phyloP scores from a whole-genome alignment of 2,329 filamentous ascomycete species.

The Penicillium frequentans region DNA sequence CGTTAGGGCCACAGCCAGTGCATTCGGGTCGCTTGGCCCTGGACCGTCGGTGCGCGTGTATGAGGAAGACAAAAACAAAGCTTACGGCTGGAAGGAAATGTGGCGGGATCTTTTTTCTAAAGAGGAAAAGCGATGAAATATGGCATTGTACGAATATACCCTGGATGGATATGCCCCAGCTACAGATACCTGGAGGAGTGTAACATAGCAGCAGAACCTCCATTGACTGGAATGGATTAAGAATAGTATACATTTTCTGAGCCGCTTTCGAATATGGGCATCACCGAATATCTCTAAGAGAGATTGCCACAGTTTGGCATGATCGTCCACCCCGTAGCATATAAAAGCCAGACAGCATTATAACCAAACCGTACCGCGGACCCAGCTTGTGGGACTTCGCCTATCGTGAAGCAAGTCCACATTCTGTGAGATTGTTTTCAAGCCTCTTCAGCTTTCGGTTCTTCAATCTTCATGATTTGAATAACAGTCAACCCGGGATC shows the following conservation, averaged over 20 bases:
- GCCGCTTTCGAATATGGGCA: neutral
- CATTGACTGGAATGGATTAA: neutral
- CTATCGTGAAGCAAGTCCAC: no score
- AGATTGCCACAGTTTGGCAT: neutral
- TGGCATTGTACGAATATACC: neutral
- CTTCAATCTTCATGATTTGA: no score
- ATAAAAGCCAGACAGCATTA: neutral
- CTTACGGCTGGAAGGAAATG: conserved; percentile 84
- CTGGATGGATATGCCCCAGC: neutral
- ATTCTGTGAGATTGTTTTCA: no score
- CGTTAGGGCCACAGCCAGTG: conserved; percentile 41
- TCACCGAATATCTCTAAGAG: neutral
- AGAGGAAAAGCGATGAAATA: neutral
- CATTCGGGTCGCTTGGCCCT: conserved; percentile 63
- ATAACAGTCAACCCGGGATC: no score
- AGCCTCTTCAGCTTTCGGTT: no score
- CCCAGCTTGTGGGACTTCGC: no score
- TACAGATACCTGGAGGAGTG: neutral
- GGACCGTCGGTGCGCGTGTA: conserved; percentile 59
- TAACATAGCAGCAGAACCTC: neutral
- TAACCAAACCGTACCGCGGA: neutral
- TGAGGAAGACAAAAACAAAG: conserved; percentile 69
- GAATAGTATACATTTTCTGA: neutral
- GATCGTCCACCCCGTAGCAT: neutral
- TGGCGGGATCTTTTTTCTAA: conserved; percentile 75